Evolutionary conservation across 371 early-diverging fungal genomes (phyloP).

Genomic region (Actinomortierella wolfii): DNA sequence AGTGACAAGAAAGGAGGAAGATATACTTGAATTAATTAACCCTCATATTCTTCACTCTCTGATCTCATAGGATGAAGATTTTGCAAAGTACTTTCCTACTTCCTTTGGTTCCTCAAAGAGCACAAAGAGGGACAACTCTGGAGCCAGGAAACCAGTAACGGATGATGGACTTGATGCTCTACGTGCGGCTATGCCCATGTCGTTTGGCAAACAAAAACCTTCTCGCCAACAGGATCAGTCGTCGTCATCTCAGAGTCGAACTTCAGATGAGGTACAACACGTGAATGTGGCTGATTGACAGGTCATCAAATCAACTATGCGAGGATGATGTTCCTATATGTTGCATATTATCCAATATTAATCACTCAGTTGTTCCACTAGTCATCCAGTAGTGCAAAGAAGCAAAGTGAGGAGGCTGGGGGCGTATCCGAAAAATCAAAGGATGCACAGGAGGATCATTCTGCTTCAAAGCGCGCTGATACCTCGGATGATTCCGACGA

Average conservation of each 20-base stretch:
- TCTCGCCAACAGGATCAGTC: constrained; percentile 29
- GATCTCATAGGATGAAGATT: constrained; percentile 50
- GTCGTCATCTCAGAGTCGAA: constrained; percentile 56
- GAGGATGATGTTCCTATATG: not conserved
- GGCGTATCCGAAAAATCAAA: no score
- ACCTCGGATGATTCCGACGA: constrained; percentile 37
- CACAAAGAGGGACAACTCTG: constrained; percentile 14
- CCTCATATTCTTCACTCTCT: not conserved
- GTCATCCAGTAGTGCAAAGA: no score
- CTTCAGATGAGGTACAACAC: constrained; percentile 21
- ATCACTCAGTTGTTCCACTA: not conserved
- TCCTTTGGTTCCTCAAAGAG: constrained; percentile 50
- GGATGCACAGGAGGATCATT: no score
- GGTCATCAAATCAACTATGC: not conserved
- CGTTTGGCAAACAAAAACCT: constrained; percentile 62
- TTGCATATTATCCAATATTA: not conserved
- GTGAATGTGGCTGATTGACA: not conserved
- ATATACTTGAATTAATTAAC: no score
- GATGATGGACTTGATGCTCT: constrained; percentile 53
- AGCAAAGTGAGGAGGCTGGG: no score
- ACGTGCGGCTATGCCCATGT: constrained; percentile 58
- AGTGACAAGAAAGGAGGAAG: no score
- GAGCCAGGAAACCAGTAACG: constrained; percentile 13
- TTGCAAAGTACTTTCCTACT: constrained; percentile 56
- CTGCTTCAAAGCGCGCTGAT: constrained; percentile 18